phyloP scores from a whole-genome alignment of 2,329 filamentous ascomycete species.

The Aspergillus fischeri region DNA sequence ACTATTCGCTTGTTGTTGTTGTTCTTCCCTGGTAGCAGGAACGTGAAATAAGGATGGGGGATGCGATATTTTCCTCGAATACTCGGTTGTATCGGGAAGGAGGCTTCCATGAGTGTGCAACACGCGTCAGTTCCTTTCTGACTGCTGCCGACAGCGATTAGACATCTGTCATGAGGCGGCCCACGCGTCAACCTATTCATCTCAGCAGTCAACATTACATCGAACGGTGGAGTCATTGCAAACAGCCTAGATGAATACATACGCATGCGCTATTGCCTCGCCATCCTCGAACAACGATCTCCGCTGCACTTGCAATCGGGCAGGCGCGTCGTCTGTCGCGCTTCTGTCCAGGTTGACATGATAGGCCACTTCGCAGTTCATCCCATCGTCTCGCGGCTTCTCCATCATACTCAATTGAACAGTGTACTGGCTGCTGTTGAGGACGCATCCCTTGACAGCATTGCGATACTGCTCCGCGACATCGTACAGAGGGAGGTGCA shows the following conservation, averaged over 20 bases:
- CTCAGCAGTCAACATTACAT: not conserved
- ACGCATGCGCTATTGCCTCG: not conserved
- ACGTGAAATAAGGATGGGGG: slow-evolving; percentile 8
- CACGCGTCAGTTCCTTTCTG: not conserved
- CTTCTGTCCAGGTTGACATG: not conserved
- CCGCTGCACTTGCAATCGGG: slow-evolving; percentile 1
- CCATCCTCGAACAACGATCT: not conserved
- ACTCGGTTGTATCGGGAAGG: slow-evolving; percentile 2
- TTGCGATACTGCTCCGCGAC: not conserved
- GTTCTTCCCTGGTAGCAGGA: not conserved
- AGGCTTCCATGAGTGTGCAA: slow-evolving; percentile 1
- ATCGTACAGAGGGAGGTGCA: slow-evolving; percentile 5
- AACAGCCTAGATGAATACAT: not conserved
- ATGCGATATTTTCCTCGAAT: slow-evolving; percentile 5
- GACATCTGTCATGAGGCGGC: not conserved
- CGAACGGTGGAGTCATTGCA: not conserved
- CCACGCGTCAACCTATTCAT: not conserved
- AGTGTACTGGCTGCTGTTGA: slow-evolving; percentile 5
- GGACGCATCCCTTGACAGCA: not conserved
- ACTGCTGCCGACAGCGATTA: not conserved
- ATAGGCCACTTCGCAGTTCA: slow-evolving; percentile 4
- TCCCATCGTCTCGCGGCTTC: slow-evolving; percentile 3
- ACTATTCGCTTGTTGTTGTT: not conserved
- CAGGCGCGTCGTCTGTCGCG: not conserved
- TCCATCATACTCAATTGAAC: slow-evolving; percentile 2